phyloP scores from a whole-genome alignment of 805 yeast genomes.

The Sugiyamaella americana region DNA sequence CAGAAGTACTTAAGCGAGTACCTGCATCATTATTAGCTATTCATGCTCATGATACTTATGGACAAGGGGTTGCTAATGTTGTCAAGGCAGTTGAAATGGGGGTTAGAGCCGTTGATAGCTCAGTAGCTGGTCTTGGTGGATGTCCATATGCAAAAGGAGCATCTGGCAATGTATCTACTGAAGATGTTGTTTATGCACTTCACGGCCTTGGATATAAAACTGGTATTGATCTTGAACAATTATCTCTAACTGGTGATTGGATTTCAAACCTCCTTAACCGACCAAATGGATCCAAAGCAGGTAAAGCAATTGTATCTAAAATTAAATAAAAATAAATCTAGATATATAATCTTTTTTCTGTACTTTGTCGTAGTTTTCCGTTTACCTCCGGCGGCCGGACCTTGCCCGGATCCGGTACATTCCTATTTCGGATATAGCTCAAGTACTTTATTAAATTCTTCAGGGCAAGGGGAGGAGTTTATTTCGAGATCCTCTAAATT shows the following conservation, averaged over 20 bases:
- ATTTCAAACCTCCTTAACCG: conserved; percentile 22
- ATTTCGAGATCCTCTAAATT: too few species aligned
- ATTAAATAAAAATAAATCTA: conserved; percentile 4
- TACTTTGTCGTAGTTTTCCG: too few species aligned
- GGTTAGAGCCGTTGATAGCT: conserved; percentile 27
- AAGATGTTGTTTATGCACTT: conserved; percentile 29
- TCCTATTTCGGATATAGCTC: too few species aligned
- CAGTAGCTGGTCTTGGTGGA: conserved; percentile 32
- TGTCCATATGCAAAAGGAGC: conserved; percentile 34
- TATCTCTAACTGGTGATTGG: conserved; percentile 27
- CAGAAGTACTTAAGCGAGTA: conserved; percentile 20
- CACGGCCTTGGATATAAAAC: conserved; percentile 28
- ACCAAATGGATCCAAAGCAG: conserved; percentile 27
- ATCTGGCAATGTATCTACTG: conserved; percentile 31
- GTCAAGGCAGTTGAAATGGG: conserved; percentile 29
- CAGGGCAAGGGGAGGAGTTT: too few species aligned
- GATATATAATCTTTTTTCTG: too few species aligned
- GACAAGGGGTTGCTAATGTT: conserved; percentile 32
- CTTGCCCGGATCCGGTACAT: too few species aligned
- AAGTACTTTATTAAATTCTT: too few species aligned
- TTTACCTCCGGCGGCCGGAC: too few species aligned
- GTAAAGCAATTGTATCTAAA: conserved; percentile 23
- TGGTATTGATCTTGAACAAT: conserved; percentile 25
- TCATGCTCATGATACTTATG: conserved; percentile 33
- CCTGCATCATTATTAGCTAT: conserved; percentile 25